Conservation (phyloP, 306 rosid genomes). For the Boehmeria nivea region DNA sequence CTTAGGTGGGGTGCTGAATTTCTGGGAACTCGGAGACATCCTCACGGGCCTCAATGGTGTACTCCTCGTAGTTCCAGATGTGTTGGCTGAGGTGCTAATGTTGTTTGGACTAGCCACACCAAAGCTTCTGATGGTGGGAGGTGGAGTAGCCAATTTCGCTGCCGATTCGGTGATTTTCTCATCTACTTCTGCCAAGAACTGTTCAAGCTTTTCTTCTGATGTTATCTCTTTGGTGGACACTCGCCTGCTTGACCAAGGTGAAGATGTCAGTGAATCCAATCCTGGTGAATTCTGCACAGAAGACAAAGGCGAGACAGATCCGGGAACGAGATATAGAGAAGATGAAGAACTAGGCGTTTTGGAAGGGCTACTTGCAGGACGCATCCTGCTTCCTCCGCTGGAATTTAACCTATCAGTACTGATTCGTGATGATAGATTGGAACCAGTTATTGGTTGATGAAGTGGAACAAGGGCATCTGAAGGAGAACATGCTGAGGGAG, state of each 20-base stretch:
- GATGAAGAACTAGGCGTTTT: conserved; percentile 55
- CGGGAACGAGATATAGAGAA: conserved; percentile 61
- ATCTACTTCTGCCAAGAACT: conserved; percentile 70
- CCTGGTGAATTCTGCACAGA: conserved; percentile 48
- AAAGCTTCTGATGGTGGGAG: conserved; percentile 68
- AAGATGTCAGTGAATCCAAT: conserved; percentile 40
- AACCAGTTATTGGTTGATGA: conserved; percentile 58
- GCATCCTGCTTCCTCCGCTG: conserved; percentile 43
- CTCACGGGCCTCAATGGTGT: conserved; percentile 92
- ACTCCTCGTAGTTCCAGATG: conserved; percentile 75
- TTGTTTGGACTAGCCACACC: conserved; percentile 62
- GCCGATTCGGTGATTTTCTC: conserved; percentile 74
- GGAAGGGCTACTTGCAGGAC: conserved; percentile 41
- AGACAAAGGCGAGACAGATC: conserved; percentile 48
- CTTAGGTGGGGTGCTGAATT: conserved; percentile 86
- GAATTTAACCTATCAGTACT: conserved; percentile 46
- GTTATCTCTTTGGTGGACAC: conserved; percentile 60
- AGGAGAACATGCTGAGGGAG: conserved; percentile 33
- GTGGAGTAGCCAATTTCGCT: conserved; percentile 84
- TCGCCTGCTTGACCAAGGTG: conserved; percentile 82
- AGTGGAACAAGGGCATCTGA: conserved; percentile 87
- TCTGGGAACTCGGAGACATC: conserved; percentile 95
- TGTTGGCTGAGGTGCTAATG: conserved; percentile 56
- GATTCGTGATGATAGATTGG: conserved; percentile 38
- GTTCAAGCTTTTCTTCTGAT: conserved; percentile 79